Evolutionary conservation across 805 yeast species (phyloP), one percentile per base, ranked within the genome.

Genomic region (Zygotorulaspora florentina): DNA sequence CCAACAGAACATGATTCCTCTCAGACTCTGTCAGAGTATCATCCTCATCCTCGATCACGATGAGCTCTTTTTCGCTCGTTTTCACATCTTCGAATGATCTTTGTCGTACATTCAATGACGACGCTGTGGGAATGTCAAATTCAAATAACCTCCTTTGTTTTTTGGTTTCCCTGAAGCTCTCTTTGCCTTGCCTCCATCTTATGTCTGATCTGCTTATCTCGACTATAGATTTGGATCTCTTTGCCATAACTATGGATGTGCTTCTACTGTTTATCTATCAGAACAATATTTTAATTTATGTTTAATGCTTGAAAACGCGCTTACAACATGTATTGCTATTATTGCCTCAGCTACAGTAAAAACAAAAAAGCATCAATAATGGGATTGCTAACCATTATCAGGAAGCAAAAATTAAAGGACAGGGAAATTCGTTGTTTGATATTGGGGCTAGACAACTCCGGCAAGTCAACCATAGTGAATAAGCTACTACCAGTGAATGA

Each of bases 401-500:
- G 83, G 56, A 89, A 88, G 61, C 96, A 87, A 59, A 84, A 87
- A 67, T 70, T 78, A 34, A 88, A 87, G 62, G 96, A 87, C 54
- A 72, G 73, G 44, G 96, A 89, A 62, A 67, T 86, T 28, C 70
- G 96, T 17, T 75, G 88, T 20, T 70, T 91, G 17, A 72, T 87
- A 46, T 74, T 90, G 10, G 98, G 98, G 0, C 75, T 90, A 3
- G 98, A 90, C 61, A 88, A 87, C 63, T 78, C 96, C 0, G 98
- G 98, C 2, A 90, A 90, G 63, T 85, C 96, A 2, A 86, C 96
- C 0, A 76, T 91, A 2, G 83, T 89, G 17, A 80, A 81, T 47
- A 60, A 70, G 15, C 59, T 87, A 12, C 69, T 84, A 29, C 62
- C 66, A 51, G 26, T 18, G 13, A 45, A 49, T 5, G 51, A 71